Conservation (phyloP, 2,329 filamentous ascomycete species). For the Paracorniculantispora psalliotae region DNA sequence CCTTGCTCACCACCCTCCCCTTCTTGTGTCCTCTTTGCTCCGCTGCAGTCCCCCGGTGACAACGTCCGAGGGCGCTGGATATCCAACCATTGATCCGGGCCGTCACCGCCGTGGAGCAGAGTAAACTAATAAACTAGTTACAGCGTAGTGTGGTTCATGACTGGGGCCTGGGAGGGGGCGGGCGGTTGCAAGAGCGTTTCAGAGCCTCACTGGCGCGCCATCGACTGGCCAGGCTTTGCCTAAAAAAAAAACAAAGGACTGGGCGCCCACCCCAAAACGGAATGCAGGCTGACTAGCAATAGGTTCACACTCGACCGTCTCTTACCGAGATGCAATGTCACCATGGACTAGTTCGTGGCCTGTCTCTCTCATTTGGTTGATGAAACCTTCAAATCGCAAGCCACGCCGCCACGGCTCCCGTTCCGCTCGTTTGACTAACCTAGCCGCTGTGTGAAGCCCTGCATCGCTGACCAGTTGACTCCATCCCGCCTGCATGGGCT, state of each 20-base stretch:
- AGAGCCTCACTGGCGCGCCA: not conserved
- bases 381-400: not conserved
- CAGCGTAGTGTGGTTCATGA: not conserved
- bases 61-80: too few relatives aligned
- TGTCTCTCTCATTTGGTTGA: not conserved
- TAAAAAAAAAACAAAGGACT: not conserved
- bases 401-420: not conserved
- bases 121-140: not conserved
- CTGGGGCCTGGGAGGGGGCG: not conserved
- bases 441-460: not conserved
- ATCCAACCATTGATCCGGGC: conserved; percentile 1
- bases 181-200: conserved; percentile 5
- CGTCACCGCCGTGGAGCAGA: not conserved
- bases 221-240: conserved; percentile 1
- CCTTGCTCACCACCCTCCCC: too few relatives aligned
- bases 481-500: not conserved
- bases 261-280: not conserved
- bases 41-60: too few relatives aligned
- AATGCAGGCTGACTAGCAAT: not conserved
- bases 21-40: too few relatives aligned
- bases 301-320: not conserved
- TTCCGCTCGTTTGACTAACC: not conserved
- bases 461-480: conserved; percentile 6
- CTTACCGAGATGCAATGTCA: not conserved
- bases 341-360: not conserved